Conservation (phyloP, 495 filamentous ascomycete genomes). For the Cairneyella variabilis region DNA sequence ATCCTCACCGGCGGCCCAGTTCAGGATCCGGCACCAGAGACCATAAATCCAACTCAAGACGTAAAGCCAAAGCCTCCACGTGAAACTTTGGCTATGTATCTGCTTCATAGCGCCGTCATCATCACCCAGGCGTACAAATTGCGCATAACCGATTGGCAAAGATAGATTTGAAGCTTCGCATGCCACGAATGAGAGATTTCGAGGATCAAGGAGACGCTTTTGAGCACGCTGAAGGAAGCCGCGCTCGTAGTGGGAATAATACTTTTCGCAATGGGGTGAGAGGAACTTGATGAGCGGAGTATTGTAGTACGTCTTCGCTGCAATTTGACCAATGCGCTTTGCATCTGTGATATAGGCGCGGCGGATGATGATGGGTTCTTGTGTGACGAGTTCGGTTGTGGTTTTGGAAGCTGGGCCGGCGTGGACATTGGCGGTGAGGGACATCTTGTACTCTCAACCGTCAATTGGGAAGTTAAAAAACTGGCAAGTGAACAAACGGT, state of each 20-base stretch:
- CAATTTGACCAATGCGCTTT: slow-evolving; percentile 6
- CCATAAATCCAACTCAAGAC: slow-evolving; percentile 3
- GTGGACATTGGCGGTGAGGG: too few relatives aligned
- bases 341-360: slow-evolving; percentile 7
- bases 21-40: background rate
- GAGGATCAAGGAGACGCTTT: slow-evolving; percentile 5
- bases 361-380: slow-evolving; percentile 21
- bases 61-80: background rate
- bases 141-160: slow-evolving; percentile 11
- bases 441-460: too few relatives aligned
- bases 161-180: background rate
- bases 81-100: background rate
- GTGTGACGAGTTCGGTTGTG: too few relatives aligned
- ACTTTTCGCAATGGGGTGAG: slow-evolving; percentile 8
- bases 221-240: slow-evolving; percentile 3
- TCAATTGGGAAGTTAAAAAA: too few relatives aligned
- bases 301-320: slow-evolving; percentile 16
- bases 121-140: slow-evolving; percentile 18
- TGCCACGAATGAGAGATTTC: slow-evolving; percentile 13
- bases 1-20: slow-evolving; percentile 1
- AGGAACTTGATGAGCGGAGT: slow-evolving; percentile 8
- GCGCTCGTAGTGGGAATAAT: slow-evolving; percentile 4
- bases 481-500: too few relatives aligned
- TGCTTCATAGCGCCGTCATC: slow-evolving; percentile 14
- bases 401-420: too few relatives aligned